Conservation (phyloP, 768 basidiomycete species). For the Pilatotrama ljubarskyi region DNA sequence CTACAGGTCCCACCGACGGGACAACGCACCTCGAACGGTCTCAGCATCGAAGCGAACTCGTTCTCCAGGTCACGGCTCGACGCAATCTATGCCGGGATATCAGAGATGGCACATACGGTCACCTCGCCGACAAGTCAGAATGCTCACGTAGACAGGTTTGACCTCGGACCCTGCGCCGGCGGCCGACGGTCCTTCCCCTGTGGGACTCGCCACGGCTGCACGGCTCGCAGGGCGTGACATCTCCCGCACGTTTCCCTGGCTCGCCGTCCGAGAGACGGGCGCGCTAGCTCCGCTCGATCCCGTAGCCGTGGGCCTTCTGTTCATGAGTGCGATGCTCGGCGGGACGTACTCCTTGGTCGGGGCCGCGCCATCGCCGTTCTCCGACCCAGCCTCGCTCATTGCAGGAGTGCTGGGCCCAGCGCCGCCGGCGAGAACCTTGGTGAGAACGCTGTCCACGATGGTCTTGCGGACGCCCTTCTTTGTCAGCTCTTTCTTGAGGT, state of each 20-base stretch:
- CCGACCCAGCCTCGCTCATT: constrained; percentile 58
- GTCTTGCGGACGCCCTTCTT: constrained; percentile 86
- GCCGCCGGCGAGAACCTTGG: constrained; percentile 55
- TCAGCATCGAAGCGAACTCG: constrained; percentile 79
- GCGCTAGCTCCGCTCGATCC: constrained; percentile 20
- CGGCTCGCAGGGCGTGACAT: constrained; percentile 61
- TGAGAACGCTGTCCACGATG: constrained; percentile 79
- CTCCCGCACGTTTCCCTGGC: constrained; percentile 51
- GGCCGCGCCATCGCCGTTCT: constrained; percentile 50
- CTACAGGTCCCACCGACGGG: not conserved
- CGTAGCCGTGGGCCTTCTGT: constrained; percentile 42
- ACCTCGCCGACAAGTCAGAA: not conserved
- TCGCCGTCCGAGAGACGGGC: constrained; percentile 44
- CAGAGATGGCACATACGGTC: constrained; percentile 1
- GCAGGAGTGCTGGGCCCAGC: constrained; percentile 44
- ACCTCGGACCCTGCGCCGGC: constrained; percentile 41
- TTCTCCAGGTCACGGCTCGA: constrained; percentile 82
- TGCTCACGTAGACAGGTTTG: constrained; percentile 68
- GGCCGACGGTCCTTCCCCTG: constrained; percentile 40
- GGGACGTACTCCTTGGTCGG: constrained; percentile 63
- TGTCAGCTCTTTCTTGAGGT: constrained; percentile 88
- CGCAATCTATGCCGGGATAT: constrained; percentile 57
- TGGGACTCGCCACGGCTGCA: constrained; percentile 46
- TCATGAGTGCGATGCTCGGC: constrained; percentile 68
- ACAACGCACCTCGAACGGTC: constrained; percentile 70